These are phyloP conservation scores for Priceomyces medius DNA, from an alignment of 805 yeast species.

Conservation along the genomic window DNA sequence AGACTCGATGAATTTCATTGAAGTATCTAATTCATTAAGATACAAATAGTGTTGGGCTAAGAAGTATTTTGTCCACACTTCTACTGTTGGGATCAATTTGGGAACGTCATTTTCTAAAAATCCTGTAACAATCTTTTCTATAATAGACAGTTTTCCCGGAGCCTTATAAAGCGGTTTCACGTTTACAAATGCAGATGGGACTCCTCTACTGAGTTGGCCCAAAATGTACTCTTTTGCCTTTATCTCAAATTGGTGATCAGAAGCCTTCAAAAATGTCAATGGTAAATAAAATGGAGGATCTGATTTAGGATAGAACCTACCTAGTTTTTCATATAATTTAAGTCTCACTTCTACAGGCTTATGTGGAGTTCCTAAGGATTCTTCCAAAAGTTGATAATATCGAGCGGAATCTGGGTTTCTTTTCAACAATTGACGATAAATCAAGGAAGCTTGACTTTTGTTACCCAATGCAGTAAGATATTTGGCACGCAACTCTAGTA, in stretches of 20 bases:
- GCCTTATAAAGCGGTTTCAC: conserved; percentile 75
- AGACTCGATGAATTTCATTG: conserved; percentile 55
- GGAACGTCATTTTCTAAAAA: conserved; percentile 37
- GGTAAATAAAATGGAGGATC: conserved; percentile 82
- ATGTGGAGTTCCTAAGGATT: conserved; percentile 51
- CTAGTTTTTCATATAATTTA: conserved; percentile 63
- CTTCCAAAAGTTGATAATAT: conserved; percentile 68
- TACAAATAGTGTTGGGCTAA: conserved; percentile 75
- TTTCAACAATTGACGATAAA: conserved; percentile 67
- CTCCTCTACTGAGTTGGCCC: conserved; percentile 69
- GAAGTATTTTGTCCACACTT: conserved; percentile 72
- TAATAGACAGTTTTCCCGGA: conserved; percentile 33
- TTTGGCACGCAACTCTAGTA: conserved; percentile 65
- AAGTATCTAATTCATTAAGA: conserved; percentile 50
- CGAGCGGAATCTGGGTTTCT: conserved; percentile 79
- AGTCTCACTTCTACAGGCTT: conserved; percentile 49
- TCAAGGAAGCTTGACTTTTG: conserved; percentile 61
- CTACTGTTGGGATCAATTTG: conserved; percentile 43
- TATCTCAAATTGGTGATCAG: conserved; percentile 43
- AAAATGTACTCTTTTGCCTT: conserved; percentile 56
- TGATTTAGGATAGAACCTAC: conserved; percentile 72
- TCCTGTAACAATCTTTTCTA: conserved; percentile 54
- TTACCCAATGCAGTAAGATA: conserved; percentile 59
- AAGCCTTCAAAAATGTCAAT: conserved; percentile 63
- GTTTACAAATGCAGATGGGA: conserved; percentile 86